Conservation (phyloP, 1,139 yeast species). For the Lodderomyces elongisporus region DNA sequence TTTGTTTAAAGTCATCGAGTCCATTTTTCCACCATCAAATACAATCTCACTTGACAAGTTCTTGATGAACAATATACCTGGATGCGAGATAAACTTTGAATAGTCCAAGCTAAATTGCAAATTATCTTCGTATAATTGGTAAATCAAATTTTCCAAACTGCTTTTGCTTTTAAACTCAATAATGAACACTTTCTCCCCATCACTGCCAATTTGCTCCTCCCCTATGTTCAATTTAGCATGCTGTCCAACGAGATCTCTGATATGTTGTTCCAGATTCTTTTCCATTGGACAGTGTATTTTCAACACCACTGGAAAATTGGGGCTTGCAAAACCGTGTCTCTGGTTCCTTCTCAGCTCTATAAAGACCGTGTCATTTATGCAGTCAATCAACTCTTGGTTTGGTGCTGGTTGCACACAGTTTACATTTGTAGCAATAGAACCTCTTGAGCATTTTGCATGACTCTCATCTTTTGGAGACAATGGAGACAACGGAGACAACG, state of each 20-base stretch:
- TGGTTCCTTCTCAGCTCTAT: too few relatives aligned
- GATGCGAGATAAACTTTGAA: conserved; percentile 52
- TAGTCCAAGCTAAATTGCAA: conserved; percentile 18
- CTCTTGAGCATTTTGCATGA: background rate
- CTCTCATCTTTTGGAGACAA: background rate
- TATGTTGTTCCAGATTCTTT: background rate
- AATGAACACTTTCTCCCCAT: conserved; percentile 3
- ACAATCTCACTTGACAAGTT: conserved; percentile 25
- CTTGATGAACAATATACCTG: conserved; percentile 60
- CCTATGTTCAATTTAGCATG: background rate
- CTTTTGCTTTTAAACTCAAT: conserved; percentile 8
- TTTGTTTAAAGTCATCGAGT: background rate
- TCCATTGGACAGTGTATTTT: conserved; percentile 5
- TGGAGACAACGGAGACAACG: background rate
- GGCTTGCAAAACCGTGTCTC: conserved; percentile 6
- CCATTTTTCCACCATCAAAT: conserved; percentile 6
- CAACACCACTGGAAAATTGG: conserved; percentile 12
- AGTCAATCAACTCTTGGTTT: conserved; percentile 8
- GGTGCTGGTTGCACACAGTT: background rate
- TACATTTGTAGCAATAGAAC: background rate
- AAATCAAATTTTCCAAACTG: conserved; percentile 11
- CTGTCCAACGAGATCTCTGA: conserved; percentile 5
- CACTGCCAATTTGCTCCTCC: background rate
- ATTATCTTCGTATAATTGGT: conserved; percentile 8
- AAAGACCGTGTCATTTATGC: conserved; percentile 9